Conservation (phyloP, 2,329 filamentous ascomycete genomes). For the Exutisphaerella laricina region DNA sequence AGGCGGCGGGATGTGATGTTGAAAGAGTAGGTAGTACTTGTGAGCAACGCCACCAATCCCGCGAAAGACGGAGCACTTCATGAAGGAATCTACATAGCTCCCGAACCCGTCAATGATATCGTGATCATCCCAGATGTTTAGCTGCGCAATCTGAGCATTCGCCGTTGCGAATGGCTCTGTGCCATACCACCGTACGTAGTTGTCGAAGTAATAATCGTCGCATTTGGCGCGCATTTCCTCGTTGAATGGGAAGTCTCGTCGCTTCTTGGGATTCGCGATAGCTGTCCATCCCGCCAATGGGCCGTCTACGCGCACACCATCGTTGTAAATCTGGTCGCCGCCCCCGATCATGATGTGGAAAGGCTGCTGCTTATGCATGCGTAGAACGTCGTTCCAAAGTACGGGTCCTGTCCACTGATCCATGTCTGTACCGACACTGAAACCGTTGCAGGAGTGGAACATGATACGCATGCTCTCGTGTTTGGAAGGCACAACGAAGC, state of each 20-base stretch:
- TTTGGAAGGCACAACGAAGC: conserved; percentile 54
- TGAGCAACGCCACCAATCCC: conserved; percentile 56
- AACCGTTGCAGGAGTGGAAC: conserved; percentile 65
- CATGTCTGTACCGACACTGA: conserved; percentile 60
- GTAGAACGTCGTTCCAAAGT: conserved; percentile 60
- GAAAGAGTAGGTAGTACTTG: conserved; percentile 59
- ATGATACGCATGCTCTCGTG: conserved; percentile 63
- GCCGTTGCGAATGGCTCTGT: conserved; percentile 57
- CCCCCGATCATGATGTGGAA: conserved; percentile 76
- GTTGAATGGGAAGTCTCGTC: conserved; percentile 57
- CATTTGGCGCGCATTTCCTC: conserved; percentile 57
- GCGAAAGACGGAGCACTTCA: conserved; percentile 59
- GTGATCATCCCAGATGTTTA: conserved; percentile 62
- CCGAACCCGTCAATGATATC: conserved; percentile 64
- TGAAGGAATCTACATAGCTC: conserved; percentile 62
- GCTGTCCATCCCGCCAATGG: conserved; percentile 64
- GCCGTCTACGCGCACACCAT: conserved; percentile 75
- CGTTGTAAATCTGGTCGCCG: conserved; percentile 77
- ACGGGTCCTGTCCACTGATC: conserved; percentile 55
- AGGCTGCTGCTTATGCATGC: conserved; percentile 53
- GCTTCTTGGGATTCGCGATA: conserved; percentile 56
- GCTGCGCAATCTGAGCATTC: conserved; percentile 57
- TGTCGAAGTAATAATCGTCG: conserved; percentile 58
- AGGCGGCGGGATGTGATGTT: conserved; percentile 77
- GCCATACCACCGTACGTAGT: conserved; percentile 63